Percentiles rank a stretch among this genome's conserved stretches.
phyloP scores from a whole-genome alignment of 306 rosid genomes.

The Ormosia emarginata region DNA sequence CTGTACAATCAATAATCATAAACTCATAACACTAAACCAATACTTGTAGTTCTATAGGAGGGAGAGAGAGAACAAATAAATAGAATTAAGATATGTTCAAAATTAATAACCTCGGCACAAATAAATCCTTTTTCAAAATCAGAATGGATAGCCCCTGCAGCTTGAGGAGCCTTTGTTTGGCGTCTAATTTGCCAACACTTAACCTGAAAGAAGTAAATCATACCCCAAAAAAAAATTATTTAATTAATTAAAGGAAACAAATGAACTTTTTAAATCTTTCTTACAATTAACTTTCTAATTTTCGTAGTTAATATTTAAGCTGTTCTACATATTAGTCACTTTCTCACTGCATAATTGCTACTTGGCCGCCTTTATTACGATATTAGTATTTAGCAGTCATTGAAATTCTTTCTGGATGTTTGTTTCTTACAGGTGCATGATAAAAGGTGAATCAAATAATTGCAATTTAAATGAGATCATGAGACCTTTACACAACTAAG shows the following conservation, averaged over 20 bases:
- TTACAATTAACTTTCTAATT: background rate
- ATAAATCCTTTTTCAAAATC: slow-evolving; percentile 97
- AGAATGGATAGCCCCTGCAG: slow-evolving; percentile 96
- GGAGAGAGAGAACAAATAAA: background rate
- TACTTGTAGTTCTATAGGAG: background rate
- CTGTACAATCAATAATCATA: background rate
- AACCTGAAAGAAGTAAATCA: slow-evolving; percentile 56
- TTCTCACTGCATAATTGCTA: background rate
- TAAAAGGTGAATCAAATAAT: background rate
- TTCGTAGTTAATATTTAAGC: background rate
- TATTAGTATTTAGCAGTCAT: background rate
- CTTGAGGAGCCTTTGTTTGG: slow-evolving; percentile 96
- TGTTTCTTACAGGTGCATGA: background rate
- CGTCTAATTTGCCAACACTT: slow-evolving; percentile 99
- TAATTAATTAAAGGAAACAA: background rate
- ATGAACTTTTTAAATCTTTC: background rate
- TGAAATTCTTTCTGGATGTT: background rate
- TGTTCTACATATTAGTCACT: background rate
- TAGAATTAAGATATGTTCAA: background rate
- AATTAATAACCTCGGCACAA: slow-evolving; percentile 82
- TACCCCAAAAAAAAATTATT: background rate
- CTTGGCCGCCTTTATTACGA: background rate
- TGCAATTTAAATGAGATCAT: background rate
- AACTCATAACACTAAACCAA: background rate
- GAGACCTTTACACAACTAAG: background rate